Conservation (phyloP, 176 grass and related monocot species). For the Triticum turgidum region DNA sequence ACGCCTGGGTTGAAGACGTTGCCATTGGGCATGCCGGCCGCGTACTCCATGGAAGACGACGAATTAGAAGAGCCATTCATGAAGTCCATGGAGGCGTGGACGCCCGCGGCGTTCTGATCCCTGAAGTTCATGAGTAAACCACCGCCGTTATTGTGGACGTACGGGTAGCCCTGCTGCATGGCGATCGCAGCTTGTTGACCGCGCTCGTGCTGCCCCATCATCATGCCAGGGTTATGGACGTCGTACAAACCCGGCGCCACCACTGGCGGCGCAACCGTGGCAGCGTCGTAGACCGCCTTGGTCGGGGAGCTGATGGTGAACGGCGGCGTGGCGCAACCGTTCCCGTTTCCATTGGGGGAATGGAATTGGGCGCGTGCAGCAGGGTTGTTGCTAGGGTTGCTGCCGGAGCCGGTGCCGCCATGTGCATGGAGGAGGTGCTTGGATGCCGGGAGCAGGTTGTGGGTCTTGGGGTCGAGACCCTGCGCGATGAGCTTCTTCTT, state of each 20-base stretch:
- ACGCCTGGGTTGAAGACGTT: slow-evolving; percentile 36
- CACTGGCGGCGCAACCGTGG: slow-evolving; percentile 9
- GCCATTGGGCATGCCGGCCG: slow-evolving; percentile 30
- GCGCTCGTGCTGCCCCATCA: slow-evolving; percentile 35
- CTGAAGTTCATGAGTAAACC: slow-evolving; percentile 78
- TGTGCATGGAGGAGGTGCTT: slow-evolving; percentile 38
- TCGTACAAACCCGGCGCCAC: slow-evolving; percentile 39
- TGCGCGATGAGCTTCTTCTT: slow-evolving; percentile 99
- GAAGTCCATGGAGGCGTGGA: slow-evolving; percentile 57
- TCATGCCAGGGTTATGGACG: slow-evolving; percentile 25
- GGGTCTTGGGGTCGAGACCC: slow-evolving; percentile 92
- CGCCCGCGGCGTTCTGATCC: slow-evolving; percentile 45
- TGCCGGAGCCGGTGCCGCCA: slow-evolving; percentile 17
- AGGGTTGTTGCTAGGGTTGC: slow-evolving; percentile 35
- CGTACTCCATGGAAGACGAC: slow-evolving; percentile 57
- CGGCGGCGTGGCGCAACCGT: slow-evolving; percentile 33
- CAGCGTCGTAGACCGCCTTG: slow-evolving; percentile 50
- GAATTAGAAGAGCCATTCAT: slow-evolving; percentile 60
- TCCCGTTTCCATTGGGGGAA: neutral
- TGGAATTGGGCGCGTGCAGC: slow-evolving; percentile 43
- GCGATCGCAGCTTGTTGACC: neutral
- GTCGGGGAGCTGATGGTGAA: slow-evolving; percentile 92
- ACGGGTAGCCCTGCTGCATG: slow-evolving; percentile 48
- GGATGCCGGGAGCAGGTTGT: slow-evolving; percentile 86
- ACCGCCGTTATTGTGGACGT: slow-evolving; percentile 40